Base-by-base conservation (phyloP, 2,329 filamentous ascomycete species). In the Amauroascus niger region DNA sequence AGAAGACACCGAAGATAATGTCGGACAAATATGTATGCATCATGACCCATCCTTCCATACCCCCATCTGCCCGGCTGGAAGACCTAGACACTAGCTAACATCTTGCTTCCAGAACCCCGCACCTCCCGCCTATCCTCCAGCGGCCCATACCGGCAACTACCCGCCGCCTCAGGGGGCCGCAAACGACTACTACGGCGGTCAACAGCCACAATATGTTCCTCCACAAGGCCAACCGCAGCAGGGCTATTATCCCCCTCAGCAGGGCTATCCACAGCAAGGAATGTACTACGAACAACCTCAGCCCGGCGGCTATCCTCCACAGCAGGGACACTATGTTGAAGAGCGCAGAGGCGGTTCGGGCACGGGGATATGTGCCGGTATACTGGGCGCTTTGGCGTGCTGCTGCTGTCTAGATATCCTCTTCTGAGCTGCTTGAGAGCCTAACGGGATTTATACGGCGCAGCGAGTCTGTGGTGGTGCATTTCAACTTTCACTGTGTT, bases 391-490 rank as follows among this genome's bases (percentile, higher is more conserved):
- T 16, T 51, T 75, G 53, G 74, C 74, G 7, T 75, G 73, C 58
- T 76, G 74, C 60, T 76, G 74, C 61, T 76, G 74, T 63, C 67
- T 76, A 65, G 74, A 76, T 64, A 68, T 72, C 48, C 59, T 74
- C 50, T 74, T 73, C 54, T 72, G 68, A 52, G 16, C 7, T 6
- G 24, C 6, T 6, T 24, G n/a, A 39, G 7, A 35, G 16, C 6
- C 26, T 30, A 30, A 4, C 5, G n/a, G 26, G 14, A 20, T 2
- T 26, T 20, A 47, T 46, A 16, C 5, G 22, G 24, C 24, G 13
- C 33, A n/a, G 33, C 33, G 8, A 4, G 33, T 35, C 4, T 3
- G 33, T 4, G 3, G 8, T 13, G 33, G 13, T 4, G 2, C 16
- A 18, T 39, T 20, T n/a, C 35, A n/a, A n/a, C 18, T n/a, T 11